Conservation (phyloP, 2,329 filamentous ascomycete species). For the Penicillium sp. region DNA sequence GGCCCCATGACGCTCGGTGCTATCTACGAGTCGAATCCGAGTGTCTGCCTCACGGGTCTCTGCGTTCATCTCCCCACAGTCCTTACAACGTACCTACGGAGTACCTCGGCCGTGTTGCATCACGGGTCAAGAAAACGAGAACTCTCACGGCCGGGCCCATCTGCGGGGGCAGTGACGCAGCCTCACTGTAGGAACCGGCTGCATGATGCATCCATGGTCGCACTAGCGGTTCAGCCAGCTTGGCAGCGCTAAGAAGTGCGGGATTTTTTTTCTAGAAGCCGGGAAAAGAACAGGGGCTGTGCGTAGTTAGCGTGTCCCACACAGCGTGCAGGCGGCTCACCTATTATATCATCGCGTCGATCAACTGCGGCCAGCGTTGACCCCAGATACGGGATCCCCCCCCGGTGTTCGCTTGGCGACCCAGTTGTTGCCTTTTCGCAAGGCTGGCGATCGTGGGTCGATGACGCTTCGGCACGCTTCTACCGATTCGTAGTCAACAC, state of each 20-base stretch:
- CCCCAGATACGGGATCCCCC: constrained; percentile 2
- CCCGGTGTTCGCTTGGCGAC: neutral
- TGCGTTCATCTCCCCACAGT: no score
- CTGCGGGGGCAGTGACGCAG: constrained; percentile 1
- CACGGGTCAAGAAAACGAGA: neutral
- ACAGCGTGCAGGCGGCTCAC: neutral
- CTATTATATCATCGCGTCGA: constrained; percentile 5
- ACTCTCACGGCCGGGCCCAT: neutral
- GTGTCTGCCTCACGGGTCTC: neutral
- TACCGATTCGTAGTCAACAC: neutral
- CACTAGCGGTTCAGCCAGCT: neutral
- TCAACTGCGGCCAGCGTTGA: neutral
- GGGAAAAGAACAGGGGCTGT: neutral
- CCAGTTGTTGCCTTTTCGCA: neutral
- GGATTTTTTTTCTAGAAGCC: neutral
- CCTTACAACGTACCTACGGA: neutral
- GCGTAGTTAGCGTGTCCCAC: neutral
- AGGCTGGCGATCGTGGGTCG: constrained; percentile 3
- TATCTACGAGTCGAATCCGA: neutral
- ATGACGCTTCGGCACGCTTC: neutral
- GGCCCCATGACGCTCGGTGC: neutral
- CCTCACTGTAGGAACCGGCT: constrained; percentile 1
- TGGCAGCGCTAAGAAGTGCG: neutral
- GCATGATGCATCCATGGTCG: neutral
- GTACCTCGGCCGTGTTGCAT: neutral